Percentiles rank a stretch among this genome's conserved stretches.
These are phyloP conservation scores for Chrysosporium keratinophilum DNA, from an alignment of 2,329 filamentous ascomycete species.

Conservation along the genomic window DNA sequence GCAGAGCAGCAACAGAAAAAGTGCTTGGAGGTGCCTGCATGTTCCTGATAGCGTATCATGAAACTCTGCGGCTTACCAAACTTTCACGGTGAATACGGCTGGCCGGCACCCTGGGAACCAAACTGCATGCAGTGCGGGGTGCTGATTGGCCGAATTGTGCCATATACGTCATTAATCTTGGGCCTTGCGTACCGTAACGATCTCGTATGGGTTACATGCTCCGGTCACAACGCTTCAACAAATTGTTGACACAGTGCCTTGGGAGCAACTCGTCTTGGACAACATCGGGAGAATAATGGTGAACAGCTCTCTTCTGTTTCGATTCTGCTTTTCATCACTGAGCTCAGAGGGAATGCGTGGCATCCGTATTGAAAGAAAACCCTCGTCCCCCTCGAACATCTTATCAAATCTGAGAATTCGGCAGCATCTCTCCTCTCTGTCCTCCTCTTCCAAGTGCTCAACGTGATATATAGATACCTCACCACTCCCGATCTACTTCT, in stretches of 20 bases:
- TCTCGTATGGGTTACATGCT: constrained; percentile 3
- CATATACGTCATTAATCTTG: constrained; percentile 2
- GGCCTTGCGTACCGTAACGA: not conserved
- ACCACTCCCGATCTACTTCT: no score
- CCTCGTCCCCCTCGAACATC: not conserved
- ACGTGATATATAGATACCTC: no score
- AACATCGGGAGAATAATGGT: not conserved
- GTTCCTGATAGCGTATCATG: not conserved
- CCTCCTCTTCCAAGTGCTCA: no score
- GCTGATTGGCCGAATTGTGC: not conserved
- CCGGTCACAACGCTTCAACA: constrained; percentile 9
- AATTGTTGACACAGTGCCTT: constrained; percentile 2
- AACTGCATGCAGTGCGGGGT: not conserved
- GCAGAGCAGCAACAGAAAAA: not conserved
- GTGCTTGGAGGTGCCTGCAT: not conserved
- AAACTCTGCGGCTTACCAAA: not conserved
- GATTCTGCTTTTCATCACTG: no score
- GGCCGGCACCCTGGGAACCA: not conserved
- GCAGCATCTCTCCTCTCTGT: no score
- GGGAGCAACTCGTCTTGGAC: not conserved
- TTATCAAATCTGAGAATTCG: no score
- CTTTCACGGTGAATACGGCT: not conserved
- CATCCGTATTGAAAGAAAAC: no score
- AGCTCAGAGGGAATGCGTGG: not conserved
- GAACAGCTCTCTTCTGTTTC: not conserved